These are phyloP conservation scores for Draba incana DNA, from an alignment of 345 rosid species.

Conservation along the genomic window DNA sequence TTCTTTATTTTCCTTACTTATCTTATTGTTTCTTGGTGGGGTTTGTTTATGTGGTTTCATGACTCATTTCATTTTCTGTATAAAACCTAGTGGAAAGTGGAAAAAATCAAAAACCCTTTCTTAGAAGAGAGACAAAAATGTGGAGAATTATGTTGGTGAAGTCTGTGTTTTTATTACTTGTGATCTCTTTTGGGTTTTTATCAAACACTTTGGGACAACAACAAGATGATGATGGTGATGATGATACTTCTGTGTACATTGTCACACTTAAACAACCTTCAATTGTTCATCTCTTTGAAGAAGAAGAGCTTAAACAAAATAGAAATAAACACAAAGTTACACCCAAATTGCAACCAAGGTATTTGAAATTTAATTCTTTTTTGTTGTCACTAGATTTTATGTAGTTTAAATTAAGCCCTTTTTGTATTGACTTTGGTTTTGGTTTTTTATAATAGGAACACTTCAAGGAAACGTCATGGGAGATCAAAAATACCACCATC, in stretches of 20 bases:
- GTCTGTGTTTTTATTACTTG: conserved; percentile 36
- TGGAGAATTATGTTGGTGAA: conserved; percentile 42
- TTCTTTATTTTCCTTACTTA: conserved; percentile 34
- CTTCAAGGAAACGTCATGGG: conserved; percentile 47
- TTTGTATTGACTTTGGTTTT: background rate
- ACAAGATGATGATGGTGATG: conserved; percentile 31
- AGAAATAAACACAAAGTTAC: conserved; percentile 32
- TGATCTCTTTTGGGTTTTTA: conserved; percentile 45
- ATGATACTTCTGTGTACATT: conserved; percentile 71
- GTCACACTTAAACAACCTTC: conserved; percentile 76
- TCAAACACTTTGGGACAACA: conserved; percentile 44
- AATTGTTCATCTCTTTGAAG: conserved; percentile 48
- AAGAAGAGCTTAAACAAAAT: conserved; percentile 45
- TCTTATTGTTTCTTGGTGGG: conserved; percentile 24
- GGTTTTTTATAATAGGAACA: conserved; percentile 43
- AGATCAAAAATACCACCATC: conserved; percentile 47
- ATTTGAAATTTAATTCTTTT: conserved; percentile 20
- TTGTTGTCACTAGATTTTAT: background rate
- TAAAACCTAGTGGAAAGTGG: conserved; percentile 23
- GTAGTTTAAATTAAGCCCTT: background rate
- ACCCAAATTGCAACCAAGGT: conserved; percentile 54
- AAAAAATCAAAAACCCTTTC: conserved; percentile 5
- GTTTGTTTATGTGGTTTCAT: conserved; percentile 28
- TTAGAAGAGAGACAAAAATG: conserved; percentile 43
- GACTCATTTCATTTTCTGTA: conserved; percentile 16